Conservation (phyloP, 1,284 basidiomycete genomes). For the Waitea zeae region DNA sequence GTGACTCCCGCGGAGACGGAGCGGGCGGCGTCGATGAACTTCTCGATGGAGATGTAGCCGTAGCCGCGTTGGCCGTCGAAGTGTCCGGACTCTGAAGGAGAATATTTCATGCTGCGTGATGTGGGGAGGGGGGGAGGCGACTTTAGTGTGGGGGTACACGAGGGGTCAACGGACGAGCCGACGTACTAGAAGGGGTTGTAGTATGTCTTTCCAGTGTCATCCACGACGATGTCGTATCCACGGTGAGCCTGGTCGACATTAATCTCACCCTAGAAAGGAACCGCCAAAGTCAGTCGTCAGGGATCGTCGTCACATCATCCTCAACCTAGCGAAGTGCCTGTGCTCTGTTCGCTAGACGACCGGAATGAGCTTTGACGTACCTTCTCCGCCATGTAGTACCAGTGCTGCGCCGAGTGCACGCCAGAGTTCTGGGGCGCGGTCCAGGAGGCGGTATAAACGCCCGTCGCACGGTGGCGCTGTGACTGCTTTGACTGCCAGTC, state of each 20-base stretch:
- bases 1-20: constrained; percentile 57
- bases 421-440: constrained; percentile 66
- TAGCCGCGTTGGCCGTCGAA: constrained; percentile 90
- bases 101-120: constrained; percentile 70
- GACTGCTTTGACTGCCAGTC: constrained; percentile 77
- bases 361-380: constrained; percentile 17
- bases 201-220: constrained; percentile 69
- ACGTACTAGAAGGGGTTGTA: constrained; percentile 85
- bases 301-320: too few relatives aligned
- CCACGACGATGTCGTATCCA: constrained; percentile 76
- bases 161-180: constrained; percentile 1
- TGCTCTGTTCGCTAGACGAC: background rate
- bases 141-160: constrained; percentile 1
- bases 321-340: background rate
- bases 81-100: constrained; percentile 77
- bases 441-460: constrained; percentile 84
- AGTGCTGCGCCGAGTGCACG: constrained; percentile 77
- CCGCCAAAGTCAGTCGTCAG: too few relatives aligned
- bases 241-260: constrained; percentile 85
- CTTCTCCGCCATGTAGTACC: constrained; percentile 91
- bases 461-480: constrained; percentile 56
- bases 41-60: constrained; percentile 82
- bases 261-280: constrained; percentile 56
- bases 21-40: constrained; percentile 71
- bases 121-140: background rate